Evolutionary conservation across 805 yeast genomes (phyloP).

Genomic region (Candida nitratophila): DNA sequence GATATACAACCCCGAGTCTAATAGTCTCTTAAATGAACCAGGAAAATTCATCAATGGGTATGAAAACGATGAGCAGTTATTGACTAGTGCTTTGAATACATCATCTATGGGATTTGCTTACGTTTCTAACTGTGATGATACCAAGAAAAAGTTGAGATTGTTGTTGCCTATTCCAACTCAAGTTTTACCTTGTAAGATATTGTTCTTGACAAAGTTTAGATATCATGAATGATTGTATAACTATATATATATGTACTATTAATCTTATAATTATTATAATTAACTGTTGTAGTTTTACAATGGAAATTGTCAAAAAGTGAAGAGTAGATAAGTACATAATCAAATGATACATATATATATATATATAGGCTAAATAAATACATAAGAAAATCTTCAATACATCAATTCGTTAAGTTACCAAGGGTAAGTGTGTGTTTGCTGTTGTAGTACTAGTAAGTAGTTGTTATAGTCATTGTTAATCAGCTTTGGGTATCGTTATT

Average conservation of each 20-base stretch:
- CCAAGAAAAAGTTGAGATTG: conserved; percentile 58
- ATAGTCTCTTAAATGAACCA: conserved; percentile 15
- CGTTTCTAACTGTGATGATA: conserved; percentile 54
- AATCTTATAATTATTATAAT: no score
- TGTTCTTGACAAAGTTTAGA: conserved; percentile 70
- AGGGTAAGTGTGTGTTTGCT: no score
- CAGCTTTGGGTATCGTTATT: background rate
- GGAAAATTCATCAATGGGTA: conserved; percentile 21
- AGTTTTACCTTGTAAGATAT: conserved; percentile 64
- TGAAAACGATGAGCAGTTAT: conserved; percentile 35
- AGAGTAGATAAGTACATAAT: no score
- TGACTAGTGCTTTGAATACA: conserved; percentile 36
- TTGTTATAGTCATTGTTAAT: no score
- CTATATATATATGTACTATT: background rate
- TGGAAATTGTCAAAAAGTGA: no score
- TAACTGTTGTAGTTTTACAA: no score
- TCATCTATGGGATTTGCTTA: conserved; percentile 77
- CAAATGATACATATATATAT: no score
- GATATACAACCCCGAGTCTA: conserved; percentile 30
- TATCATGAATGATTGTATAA: conserved; percentile 57
- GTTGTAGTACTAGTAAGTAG: no score
- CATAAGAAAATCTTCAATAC: no score
- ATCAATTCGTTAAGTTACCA: no score
- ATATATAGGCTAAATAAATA: no score
- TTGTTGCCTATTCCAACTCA: conserved; percentile 82